Percentiles rank a stretch among this genome's conserved stretches.
Conservation (phyloP, 257 asterid genomes). For the Cruciata laevipes region DNA sequence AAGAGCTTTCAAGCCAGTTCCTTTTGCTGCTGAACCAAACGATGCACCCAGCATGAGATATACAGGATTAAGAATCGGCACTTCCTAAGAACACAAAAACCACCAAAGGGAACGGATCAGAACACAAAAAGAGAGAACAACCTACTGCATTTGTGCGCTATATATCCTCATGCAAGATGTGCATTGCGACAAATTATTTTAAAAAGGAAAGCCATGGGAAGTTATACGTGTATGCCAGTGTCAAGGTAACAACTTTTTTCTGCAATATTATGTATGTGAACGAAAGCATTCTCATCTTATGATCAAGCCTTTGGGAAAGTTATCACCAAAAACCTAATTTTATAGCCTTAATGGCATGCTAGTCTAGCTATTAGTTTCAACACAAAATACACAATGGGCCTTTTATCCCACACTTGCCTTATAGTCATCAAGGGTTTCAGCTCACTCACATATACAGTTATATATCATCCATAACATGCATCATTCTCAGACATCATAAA, state of each 20-base stretch:
- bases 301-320: neutral
- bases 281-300: neutral
- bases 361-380: neutral
- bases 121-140: neutral
- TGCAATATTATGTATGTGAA: neutral
- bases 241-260: neutral
- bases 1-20: conserved; percentile 97
- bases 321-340: neutral
- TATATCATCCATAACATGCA: neutral
- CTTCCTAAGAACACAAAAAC: conserved; percentile 36
- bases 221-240: too few species aligned
- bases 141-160: neutral
- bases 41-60: conserved; percentile 63
- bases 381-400: neutral
- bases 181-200: neutral
- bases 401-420: neutral
- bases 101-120: conserved; percentile 6
- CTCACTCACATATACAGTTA: neutral
- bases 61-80: conserved; percentile 52
- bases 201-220: neutral
- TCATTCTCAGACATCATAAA: neutral
- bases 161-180: neutral
- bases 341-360: neutral
- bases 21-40: conserved; percentile 86
- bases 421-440: neutral